Conservation (phyloP, 2,329 filamentous ascomycete genomes). For the Curvularia sp. region DNA sequence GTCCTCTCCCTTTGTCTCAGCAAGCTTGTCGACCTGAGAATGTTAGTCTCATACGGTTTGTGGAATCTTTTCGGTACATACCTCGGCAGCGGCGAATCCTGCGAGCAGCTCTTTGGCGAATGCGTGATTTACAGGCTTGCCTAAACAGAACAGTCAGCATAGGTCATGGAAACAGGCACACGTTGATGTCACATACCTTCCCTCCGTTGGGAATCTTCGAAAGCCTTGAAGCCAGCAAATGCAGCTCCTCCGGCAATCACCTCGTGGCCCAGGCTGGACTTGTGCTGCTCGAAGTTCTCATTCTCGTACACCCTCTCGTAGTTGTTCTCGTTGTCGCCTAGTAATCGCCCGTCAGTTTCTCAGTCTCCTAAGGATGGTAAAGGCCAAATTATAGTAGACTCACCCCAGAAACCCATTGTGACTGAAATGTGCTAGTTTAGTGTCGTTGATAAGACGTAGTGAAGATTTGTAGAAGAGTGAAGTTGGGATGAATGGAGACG, state of each 20-base stretch:
- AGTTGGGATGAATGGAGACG: neutral
- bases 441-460: neutral
- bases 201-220: constrained; percentile 75
- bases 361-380: neutral
- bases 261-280: constrained; percentile 74
- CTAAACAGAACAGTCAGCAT: constrained; percentile 48
- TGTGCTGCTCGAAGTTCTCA: constrained; percentile 57
- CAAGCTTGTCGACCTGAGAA: constrained; percentile 66
- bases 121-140: constrained; percentile 72
- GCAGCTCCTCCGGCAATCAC: constrained; percentile 76
- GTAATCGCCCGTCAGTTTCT: constrained; percentile 8
- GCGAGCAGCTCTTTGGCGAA: constrained; percentile 81
- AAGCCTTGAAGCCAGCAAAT: constrained; percentile 81
- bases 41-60: neutral
- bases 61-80: constrained; percentile 41
- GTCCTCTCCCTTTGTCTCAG: constrained; percentile 63
- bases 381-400: neutral
- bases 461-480: neutral
- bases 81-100: constrained; percentile 74
- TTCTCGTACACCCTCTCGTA: constrained; percentile 64
- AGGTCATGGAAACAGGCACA: neutral
- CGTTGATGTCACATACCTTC: constrained; percentile 60
- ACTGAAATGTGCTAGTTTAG: neutral
- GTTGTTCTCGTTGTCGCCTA: constrained; percentile 60
- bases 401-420: constrained; percentile 56